Base-by-base conservation (phyloP, 495 filamentous ascomycete genomes). In the Glonium stellatum region DNA sequence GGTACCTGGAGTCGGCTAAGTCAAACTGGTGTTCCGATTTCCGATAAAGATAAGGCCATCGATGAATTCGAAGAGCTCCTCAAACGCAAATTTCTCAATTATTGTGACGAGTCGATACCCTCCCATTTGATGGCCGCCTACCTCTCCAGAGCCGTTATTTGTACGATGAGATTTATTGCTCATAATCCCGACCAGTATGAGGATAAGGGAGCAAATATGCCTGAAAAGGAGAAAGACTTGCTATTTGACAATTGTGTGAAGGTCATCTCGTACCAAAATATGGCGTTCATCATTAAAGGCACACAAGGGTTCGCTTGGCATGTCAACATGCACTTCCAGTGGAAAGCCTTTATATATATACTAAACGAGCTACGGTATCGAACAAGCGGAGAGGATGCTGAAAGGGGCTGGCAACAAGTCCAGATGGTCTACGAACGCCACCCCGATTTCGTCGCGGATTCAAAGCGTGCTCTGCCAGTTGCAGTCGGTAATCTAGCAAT, bases 31-130 rank as follows among this genome's bases (percentile, higher is more conserved):
- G 75, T 79, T 27, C 58, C 78, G 3, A 59, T 82, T 10, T 70
- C 65, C 4, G 75, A 78, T 41, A 85, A 81, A 36, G 78, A 82
- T 37, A 71, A 69, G 35, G 73, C 71, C 21, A 73, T 83, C 15
- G 64, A 63, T 23, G 60, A 63, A 5, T 60, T 67, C 12, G 72
- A 78, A 18, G 73, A 71, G 15, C 59, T 84, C 6, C 71, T 82
- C 31, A 34, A 76, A 44, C 66, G 75, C 0, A 79, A 81, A 27
- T 80, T 82, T 27, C 64, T 82, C 15, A 75, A 71, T 0, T 79
- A 81, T 48, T 84, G 83, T 62, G 85, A 89, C 65, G 71, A 73
- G 6, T 77, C 77, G 0, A 83, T 86, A 25, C 81, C 81, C 1
- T 71, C 87, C 10, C 87, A 89, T 67, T 72, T 79, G 49, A 72